phyloP scores from a whole-genome alignment of 352 stramenopile species.

The Pythium phragmiticola region DNA sequence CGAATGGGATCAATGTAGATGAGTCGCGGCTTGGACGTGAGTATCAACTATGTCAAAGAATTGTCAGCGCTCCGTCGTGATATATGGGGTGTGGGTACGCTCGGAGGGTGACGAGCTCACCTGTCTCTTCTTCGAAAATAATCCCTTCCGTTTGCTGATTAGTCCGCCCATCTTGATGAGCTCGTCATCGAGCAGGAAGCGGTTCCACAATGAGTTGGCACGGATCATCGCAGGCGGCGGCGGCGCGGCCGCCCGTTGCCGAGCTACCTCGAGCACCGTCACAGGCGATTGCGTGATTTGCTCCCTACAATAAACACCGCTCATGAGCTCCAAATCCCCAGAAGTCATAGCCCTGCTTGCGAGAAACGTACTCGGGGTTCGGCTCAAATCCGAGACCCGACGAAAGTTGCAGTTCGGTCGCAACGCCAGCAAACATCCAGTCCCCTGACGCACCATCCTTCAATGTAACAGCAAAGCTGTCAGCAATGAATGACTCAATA shows the following conservation, averaged over 20 bases:
- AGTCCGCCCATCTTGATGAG: conserved; percentile 85
- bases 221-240: conserved; percentile 52
- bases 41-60: conserved; percentile 51
- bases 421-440: conserved; percentile 87
- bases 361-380: conserved; percentile 22
- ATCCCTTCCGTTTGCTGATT: conserved; percentile 87
- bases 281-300: conserved; percentile 33
- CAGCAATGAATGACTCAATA: background rate
- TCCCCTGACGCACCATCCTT: conserved; percentile 85
- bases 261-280: conserved; percentile 76
- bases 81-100: background rate
- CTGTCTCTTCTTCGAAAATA: conserved; percentile 86
- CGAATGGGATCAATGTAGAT: conserved; percentile 91
- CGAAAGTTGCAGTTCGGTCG: conserved; percentile 83
- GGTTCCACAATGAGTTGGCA: conserved; percentile 84
- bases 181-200: conserved; percentile 86
- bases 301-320: conserved; percentile 28
- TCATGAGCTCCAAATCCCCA: background rate
- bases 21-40: conserved; percentile 83
- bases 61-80: background rate
- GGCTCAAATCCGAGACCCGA: conserved; percentile 75
- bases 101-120: background rate
- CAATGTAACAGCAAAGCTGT: background rate
- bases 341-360: too few relatives aligned
- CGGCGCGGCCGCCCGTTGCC: conserved; percentile 69